Evolutionary conservation across 2,329 filamentous ascomycete genomes (phyloP).

Genomic region (Xenoacremonium recifei): DNA sequence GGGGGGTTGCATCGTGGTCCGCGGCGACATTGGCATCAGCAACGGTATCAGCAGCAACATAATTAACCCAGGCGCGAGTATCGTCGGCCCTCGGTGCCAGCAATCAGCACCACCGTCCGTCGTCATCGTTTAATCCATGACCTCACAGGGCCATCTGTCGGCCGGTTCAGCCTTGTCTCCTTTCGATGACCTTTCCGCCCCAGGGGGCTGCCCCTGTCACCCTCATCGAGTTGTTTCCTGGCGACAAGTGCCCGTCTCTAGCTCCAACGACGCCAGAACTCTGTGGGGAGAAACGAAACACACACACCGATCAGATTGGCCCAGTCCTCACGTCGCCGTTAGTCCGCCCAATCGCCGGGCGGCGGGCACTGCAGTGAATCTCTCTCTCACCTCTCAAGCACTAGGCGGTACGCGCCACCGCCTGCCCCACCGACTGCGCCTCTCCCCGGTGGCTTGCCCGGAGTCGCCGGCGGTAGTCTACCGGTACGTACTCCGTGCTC

Average conservation of each 20-base stretch:
- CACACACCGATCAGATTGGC: too few relatives aligned
- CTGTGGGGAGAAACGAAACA: neutral
- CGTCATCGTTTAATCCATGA: neutral
- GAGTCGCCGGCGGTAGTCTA: constrained; percentile 26
- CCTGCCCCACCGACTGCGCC: constrained; percentile 28
- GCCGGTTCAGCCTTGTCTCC: neutral
- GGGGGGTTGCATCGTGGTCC: too few relatives aligned
- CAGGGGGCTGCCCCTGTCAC: neutral
- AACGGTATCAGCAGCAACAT: neutral
- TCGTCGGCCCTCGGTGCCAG: neutral
- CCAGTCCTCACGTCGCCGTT: neutral
- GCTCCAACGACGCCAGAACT: neutral
- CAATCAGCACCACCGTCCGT: neutral
- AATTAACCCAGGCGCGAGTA: neutral
- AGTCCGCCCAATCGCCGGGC: neutral
- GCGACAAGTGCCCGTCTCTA: neutral
- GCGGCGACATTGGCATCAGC: neutral
- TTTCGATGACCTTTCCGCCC: too few relatives aligned
- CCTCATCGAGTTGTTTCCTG: too few relatives aligned
- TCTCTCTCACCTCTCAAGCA: neutral
- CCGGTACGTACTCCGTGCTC: constrained; percentile 10
- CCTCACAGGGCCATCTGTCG: neutral
- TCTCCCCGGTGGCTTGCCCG: constrained; percentile 29
- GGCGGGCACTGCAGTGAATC: neutral
- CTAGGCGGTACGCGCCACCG: constrained; percentile 16